phyloP scores from a whole-genome alignment of 2,329 filamentous ascomycete genomes.

The Lasiodiplodia citricola region DNA sequence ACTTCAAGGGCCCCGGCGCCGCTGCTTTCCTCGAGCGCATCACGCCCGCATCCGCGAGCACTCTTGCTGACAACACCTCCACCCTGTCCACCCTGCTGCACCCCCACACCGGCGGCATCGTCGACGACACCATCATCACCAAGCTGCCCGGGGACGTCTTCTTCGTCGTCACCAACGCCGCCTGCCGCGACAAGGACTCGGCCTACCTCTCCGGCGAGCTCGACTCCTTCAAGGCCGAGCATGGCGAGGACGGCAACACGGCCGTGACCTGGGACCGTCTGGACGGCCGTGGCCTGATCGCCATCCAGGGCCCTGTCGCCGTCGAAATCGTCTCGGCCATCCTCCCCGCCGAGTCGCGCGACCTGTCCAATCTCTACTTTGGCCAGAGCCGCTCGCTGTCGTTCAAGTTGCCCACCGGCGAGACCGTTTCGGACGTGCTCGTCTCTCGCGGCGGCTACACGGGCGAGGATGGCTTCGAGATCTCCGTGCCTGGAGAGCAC shows the following conservation, averaged over 20 bases:
- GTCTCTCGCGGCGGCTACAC: constrained; percentile 94
- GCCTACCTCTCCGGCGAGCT: constrained; percentile 76
- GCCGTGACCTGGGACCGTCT: constrained; percentile 73
- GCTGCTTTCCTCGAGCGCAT: constrained; percentile 81
- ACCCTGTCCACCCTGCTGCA: constrained; percentile 86
- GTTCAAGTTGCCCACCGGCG: constrained; percentile 63
- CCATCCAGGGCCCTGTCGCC: constrained; percentile 84
- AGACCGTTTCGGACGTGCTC: constrained; percentile 61
- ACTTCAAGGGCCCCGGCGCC: constrained; percentile 80
- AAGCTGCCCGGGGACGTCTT: constrained; percentile 73
- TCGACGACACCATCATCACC: constrained; percentile 93
- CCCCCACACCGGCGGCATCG: constrained; percentile 75
- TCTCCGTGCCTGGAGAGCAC: constrained; percentile 76
- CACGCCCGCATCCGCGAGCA: constrained; percentile 75
- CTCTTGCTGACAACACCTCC: constrained; percentile 70
- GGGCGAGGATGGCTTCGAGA: constrained; percentile 97
- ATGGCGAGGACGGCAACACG: constrained; percentile 49
- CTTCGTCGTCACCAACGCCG: constrained; percentile 96
- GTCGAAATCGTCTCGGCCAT: constrained; percentile 70
- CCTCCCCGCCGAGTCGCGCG: constrained; percentile 56
- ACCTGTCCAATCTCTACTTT: constrained; percentile 78
- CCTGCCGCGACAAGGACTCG: constrained; percentile 86
- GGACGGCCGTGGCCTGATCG: constrained; percentile 77
- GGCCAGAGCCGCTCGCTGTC: constrained; percentile 73
- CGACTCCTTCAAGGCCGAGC: constrained; percentile 60